Evolutionary conservation across 371 early-diverging fungal species (phyloP), one percentile per base, ranked within the genome.

Genomic region (Mucor lusitanicus): DNA sequence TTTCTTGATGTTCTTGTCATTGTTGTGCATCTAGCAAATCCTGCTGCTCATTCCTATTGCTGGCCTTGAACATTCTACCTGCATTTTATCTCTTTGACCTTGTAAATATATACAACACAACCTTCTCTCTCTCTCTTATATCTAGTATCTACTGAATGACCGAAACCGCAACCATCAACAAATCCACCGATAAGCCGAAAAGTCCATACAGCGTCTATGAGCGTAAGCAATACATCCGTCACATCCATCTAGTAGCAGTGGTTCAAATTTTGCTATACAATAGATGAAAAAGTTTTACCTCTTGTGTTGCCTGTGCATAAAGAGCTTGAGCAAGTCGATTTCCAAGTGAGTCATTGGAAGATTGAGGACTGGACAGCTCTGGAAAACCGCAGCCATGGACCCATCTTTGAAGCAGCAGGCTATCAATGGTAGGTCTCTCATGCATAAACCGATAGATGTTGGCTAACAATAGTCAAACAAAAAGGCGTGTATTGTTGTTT

Each of bases 401-500:
- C 88, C 23, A 82, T 78, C 59, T 89, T 88, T 70, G 78, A 81
- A 69, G 84, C 77, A 57, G 88, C 85, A 21, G 86, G 85, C 25
- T 81, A 76, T 72, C 81, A 84, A 80, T 89, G 89, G 89, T 84
- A 81, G 39, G 33, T 40, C 25, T 23, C 23, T 13, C 23, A 32
- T n/a, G 27, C 27, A 50, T 50, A 23, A 27, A 35, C 15, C 3
- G 50, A 13, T 37, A 2, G 37, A 37, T 37, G 4, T 3, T 53
- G 27, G 25, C 53, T 53, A 53, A 30, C n/a, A n/a, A n/a, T n/a
- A n/a, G n/a, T n/a, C n/a, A n/a, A n/a, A n/a, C n/a, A 50, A 25
- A 23, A 62, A 91, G 95, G 95, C 84, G 91, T 66, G 83, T 96
- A 21, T 80, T 97, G 12, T 77, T 96, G 19, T 97, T 96, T 78